These are phyloP conservation scores for Pichia sp. DNA, from an alignment of 1,139 yeast genomes.

Conservation along the genomic window DNA sequence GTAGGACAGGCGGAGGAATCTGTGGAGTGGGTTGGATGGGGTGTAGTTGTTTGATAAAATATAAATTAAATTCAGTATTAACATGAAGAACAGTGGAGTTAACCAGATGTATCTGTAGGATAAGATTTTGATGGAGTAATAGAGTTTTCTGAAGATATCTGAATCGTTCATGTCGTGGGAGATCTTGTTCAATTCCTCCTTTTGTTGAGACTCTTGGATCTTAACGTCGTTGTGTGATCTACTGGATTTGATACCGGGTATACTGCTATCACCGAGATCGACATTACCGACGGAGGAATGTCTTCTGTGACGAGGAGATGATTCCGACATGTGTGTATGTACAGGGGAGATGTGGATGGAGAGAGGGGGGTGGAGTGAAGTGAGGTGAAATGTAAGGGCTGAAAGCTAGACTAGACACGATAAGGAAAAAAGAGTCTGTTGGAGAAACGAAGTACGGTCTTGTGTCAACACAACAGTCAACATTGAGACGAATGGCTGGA, in stretches of 20 bases:
- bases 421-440: not conserved
- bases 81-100: slow-evolving; percentile 55
- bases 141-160: slow-evolving; percentile 49
- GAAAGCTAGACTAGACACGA: not conserved
- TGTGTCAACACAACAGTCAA: no score
- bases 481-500: not conserved
- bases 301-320: slow-evolving; percentile 28
- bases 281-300: slow-evolving; percentile 59
- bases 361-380: no score
- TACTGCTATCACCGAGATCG: slow-evolving; percentile 55
- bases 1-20: slow-evolving; percentile 71
- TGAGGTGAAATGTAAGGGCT: no score
- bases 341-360: no score
- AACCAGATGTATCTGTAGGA: slow-evolving; percentile 79
- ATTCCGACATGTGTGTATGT: not conserved
- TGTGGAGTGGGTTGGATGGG: slow-evolving; percentile 57
- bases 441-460: not conserved
- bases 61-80: slow-evolving; percentile 39
- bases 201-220: slow-evolving; percentile 38
- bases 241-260: slow-evolving; percentile 51
- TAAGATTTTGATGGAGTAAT: slow-evolving; percentile 58
- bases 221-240: slow-evolving; percentile 38
- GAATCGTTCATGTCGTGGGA: slow-evolving; percentile 33
- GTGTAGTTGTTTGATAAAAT: slow-evolving; percentile 53
- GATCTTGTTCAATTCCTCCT: slow-evolving; percentile 24